Evolutionary conservation across 2,329 filamentous ascomycete genomes (phyloP), one percentile per base, ranked within the genome.

Genomic region (Emergomyces pasteurianus): DNA sequence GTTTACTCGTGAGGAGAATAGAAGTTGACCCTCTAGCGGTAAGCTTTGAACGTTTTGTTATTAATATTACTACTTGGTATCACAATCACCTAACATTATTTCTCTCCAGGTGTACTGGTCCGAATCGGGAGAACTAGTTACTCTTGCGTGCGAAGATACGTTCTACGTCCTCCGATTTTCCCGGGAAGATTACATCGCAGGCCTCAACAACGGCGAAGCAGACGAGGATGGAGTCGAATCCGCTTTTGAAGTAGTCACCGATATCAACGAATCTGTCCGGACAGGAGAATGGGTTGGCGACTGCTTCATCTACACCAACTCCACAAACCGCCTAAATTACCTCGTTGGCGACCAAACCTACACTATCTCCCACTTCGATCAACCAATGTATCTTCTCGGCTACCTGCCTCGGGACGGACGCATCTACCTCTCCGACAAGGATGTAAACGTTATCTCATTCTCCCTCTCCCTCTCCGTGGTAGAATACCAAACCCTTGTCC

Each of bases 241-340:
- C 28, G 94, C 94, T 6, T 96, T 99, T 67, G 94, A 97, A 71
- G 89, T 97, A 34, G 89, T 97, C 60, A 96, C 92, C 28, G 94
- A 97, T 72, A 91, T 96, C 71, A 92, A 88, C 71, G 94, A 97
- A 77, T 89, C 83, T 65, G 91, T 97, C 58, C 88, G 90, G 65
- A 96, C 92, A 23, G 94, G 92, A 67, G 89, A 95, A 78, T 99
- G 94, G 94, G 89, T 99, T 61, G 94, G 94, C 64, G 94, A 99
- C 78, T 96, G 92, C 79, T 96, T 99, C 81, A 92, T 97, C 73
- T 99, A 97, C 82, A 96, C 94, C 60, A 97, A 95, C 81, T 89
- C 83, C 74, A 95, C 92, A 10, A 96, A 97, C 80, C 89, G 94
- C 64, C 81, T 99, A 63, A 97, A 97, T 80, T 97, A 97, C 78